Evolutionary conservation across 106 monocot species (phyloP).

Genomic region (Ottelia alismoides): DNA sequence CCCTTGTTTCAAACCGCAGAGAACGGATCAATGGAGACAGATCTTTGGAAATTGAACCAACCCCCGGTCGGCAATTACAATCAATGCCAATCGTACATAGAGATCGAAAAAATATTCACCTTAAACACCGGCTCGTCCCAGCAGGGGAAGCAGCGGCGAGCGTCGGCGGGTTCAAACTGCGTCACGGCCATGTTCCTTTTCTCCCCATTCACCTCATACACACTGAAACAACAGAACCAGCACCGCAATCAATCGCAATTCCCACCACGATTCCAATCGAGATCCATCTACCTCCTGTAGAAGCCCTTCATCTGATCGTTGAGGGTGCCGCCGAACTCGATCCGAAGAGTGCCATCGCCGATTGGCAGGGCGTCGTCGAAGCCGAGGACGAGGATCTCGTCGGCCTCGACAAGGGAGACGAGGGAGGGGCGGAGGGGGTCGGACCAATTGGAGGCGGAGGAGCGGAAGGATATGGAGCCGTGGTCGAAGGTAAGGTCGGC

Average conservation of each 20-base stretch:
- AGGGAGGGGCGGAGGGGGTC: constrained; percentile 34
- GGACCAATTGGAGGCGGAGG: constrained; percentile 6
- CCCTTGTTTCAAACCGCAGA: too few species aligned
- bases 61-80: too few species aligned
- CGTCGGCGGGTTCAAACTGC: constrained; percentile 76
- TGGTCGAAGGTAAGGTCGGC: constrained; percentile 44
- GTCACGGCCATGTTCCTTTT: constrained; percentile 84
- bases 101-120: too few species aligned
- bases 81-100: too few species aligned
- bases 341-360: constrained; percentile 36
- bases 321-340: constrained; percentile 45
- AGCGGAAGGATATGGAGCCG: constrained; percentile 30
- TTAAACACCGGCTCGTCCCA: too few species aligned
- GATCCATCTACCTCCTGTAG: constrained; percentile 45
- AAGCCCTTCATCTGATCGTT: constrained; percentile 85
- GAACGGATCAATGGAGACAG: too few species aligned
- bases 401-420: constrained; percentile 27
- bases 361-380: constrained; percentile 40
- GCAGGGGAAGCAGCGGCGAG: constrained; percentile 76
- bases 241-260: too few species aligned
- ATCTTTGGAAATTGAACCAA: too few species aligned
- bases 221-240: constrained; percentile 14
- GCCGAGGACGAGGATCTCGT: constrained; percentile 51
- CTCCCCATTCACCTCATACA: constrained; percentile 54
- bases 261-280: too few species aligned